A percentile compares a stretch with the other conserved stretches of the same genome.
These are phyloP conservation scores for Epicoccum sorghinum DNA, from an alignment of 2,329 filamentous ascomycete genomes.

Conservation along the genomic window DNA sequence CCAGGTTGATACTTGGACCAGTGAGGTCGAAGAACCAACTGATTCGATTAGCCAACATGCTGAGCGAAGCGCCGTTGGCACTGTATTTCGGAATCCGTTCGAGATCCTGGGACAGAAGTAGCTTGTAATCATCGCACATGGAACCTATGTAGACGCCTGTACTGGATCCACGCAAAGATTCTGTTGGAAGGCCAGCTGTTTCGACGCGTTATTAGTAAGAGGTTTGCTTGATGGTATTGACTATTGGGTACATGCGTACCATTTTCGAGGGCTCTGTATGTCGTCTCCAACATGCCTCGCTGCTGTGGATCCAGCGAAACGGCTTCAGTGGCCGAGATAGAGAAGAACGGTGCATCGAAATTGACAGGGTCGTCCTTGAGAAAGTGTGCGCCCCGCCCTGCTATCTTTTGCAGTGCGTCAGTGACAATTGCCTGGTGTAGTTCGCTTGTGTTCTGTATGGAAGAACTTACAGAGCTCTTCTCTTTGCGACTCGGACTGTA, in stretches of 20 bases:
- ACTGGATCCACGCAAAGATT: constrained; percentile 9
- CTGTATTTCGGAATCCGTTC: neutral
- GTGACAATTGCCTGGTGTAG: too few species aligned
- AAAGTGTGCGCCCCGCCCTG: too few species aligned
- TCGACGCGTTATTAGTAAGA: too few species aligned
- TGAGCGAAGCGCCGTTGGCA: neutral
- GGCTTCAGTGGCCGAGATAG: neutral
- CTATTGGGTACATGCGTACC: constrained; percentile 5
- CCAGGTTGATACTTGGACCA: neutral
- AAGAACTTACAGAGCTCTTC: too few species aligned
- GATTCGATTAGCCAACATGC: neutral
- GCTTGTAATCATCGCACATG: constrained; percentile 11
- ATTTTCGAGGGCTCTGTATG: constrained; percentile 39
- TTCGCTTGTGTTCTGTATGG: too few species aligned
- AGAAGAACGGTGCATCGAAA: constrained; percentile 2
- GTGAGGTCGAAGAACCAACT: neutral
- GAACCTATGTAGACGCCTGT: constrained; percentile 29
- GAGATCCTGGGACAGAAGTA: neutral
- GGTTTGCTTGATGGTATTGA: neutral
- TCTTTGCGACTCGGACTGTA: too few species aligned
- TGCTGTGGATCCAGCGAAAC: constrained; percentile 30
- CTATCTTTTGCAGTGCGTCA: too few species aligned
- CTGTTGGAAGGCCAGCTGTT: neutral
- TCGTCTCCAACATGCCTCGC: constrained; percentile 24
- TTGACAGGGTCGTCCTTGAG: neutral